Evolutionary conservation across 1,284 basidiomycete genomes (phyloP), one percentile per base, ranked within the genome.

Genomic region (Ceratobasidium theobromae): DNA sequence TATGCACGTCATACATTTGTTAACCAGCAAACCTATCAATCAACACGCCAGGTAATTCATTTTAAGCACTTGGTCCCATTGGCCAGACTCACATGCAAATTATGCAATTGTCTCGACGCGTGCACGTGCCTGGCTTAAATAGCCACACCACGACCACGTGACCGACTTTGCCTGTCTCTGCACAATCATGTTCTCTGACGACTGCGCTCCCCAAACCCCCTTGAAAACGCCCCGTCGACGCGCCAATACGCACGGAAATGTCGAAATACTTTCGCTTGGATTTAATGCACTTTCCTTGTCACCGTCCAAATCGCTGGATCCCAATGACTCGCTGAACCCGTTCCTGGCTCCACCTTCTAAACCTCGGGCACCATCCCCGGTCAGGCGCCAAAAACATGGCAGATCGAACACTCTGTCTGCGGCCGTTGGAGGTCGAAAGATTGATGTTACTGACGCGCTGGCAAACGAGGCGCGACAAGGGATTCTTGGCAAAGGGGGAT

Each of bases 401-500:
- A n/a, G 60, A 21, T 64, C 60, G 12, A 64, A 64, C 18, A 64
- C 60, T 6, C 28, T 64, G n/a, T 64, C 60, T 0, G 60, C 60
- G 12, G 60, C 60, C 23, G 60, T 64, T 28, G 60, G 60, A 12
- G 48, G 35, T 3, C 55, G 79, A 45, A 72, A 77, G 1, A 80
- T 85, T 45, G 77, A 81, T 21, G 78, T 84, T 38, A 81, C 81
- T 0, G 83, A 84, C 52, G 80, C 80, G 2, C 74, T 88, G 4
- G 79, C 84, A 52, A 79, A 83, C 1, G 87, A 89, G 72, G 86
- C 86, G 0, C 83, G 80, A 67, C 75, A 75, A 1, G 87, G 87
- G 2, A 81, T 91, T 9, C 85, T 91, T 68, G 78, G 87, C 32
- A 88, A 84, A 69, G 89, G 89, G 32, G 88, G 88, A 4, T 76